Percentiles rank a stretch among this genome's conserved stretches.
Evolutionary conservation across 768 basidiomycete genomes (phyloP).

Genomic region (Inosperma sp.): DNA sequence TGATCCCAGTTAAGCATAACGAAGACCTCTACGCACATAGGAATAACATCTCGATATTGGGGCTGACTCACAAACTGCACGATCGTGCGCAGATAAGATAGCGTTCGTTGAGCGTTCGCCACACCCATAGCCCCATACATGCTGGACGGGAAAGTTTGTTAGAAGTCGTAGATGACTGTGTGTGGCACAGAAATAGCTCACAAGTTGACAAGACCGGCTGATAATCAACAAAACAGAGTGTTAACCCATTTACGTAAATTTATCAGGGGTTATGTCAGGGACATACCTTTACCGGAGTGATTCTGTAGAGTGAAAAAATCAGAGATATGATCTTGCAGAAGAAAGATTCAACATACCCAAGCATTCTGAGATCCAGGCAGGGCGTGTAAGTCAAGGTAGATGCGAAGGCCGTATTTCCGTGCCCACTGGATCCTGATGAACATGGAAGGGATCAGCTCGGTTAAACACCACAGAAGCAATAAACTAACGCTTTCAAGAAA

Average conservation of each 20-base stretch:
- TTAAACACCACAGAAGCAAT: conserved; percentile 14
- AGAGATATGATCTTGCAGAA: conserved; percentile 7
- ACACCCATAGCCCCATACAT: conserved; percentile 83
- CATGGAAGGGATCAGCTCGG: conserved; percentile 37
- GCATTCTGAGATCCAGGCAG: conserved; percentile 80
- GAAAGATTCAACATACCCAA: conserved; percentile 44
- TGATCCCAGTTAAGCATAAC: conserved; percentile 1
- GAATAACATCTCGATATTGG: conserved; percentile 69
- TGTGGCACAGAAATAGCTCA: conserved; percentile 22
- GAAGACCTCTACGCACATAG: conserved; percentile 39
- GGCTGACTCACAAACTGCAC: conserved; percentile 84
- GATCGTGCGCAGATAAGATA: conserved; percentile 75
- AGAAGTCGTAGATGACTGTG: conserved; percentile 7
- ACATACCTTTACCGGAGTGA: conserved; percentile 36
- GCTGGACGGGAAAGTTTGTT: conserved; percentile 21
- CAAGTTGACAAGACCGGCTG: conserved; percentile 63
- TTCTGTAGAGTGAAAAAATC: conserved; percentile 26
- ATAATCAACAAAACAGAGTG: conserved; percentile 9
- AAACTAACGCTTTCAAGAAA: conserved; percentile 41
- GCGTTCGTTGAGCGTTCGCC: conserved; percentile 80
- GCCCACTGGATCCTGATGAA: conserved; percentile 69
- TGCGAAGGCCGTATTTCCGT: conserved; percentile 88
- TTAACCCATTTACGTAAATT: conserved; percentile 9
- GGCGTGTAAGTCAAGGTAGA: conserved; percentile 76
- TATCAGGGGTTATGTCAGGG: background rate